Evolutionary conservation across 495 filamentous ascomycete genomes (phyloP), one percentile per base, ranked within the genome.

Genomic region (Friedmanniomyces endolithicus): DNA sequence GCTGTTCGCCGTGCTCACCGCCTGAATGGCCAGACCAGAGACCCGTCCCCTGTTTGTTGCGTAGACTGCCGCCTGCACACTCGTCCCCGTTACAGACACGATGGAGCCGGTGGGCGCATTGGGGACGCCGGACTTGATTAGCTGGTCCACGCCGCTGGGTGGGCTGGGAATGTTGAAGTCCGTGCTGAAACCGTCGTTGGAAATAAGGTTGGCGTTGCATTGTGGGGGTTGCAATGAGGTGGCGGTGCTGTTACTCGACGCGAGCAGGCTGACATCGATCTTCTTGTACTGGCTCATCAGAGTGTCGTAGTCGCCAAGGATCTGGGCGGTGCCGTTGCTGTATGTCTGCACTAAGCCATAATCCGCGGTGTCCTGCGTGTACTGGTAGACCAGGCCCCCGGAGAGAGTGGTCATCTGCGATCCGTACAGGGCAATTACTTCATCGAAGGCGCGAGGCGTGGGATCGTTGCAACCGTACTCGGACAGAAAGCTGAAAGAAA

Each of bases 401-500:
- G 84, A 86, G 70, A 96, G 82, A 34, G 81, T 70, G 23, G 79
- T 84, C 88, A 97, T 95, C 49, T 92, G 68, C 24, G 74, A 58
- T 53, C 88, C 78, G 69, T 97, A 95, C 62, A 97, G 75, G 41
- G 83, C 77, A 51, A 71, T 70, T 16, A 95, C 84, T 68, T 97
- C 90, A 57, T 79, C 81, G 74, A 95, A 97, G 57, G 79, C 59
- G 64, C 92, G 86, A 17, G 90, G 89, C 35, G 71, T 70, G 27
- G 83, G 80, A 23, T 77, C 72, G 76, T 95, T 97, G 78, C 92
- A 98, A 57, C 92, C 92, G 57, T 86, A 97, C 71, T 98, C 92
- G 62, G 86, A 90, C 76, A 94, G 95, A 80, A 97, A 95, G 52
- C n/a, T n/a, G n/a, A n/a, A n/a, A n/a, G n/a, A n/a, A n/a, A n/a